These are phyloP conservation scores for Lachnellula suecica DNA, from an alignment of 2,329 filamentous ascomycete species.

Conservation along the genomic window DNA sequence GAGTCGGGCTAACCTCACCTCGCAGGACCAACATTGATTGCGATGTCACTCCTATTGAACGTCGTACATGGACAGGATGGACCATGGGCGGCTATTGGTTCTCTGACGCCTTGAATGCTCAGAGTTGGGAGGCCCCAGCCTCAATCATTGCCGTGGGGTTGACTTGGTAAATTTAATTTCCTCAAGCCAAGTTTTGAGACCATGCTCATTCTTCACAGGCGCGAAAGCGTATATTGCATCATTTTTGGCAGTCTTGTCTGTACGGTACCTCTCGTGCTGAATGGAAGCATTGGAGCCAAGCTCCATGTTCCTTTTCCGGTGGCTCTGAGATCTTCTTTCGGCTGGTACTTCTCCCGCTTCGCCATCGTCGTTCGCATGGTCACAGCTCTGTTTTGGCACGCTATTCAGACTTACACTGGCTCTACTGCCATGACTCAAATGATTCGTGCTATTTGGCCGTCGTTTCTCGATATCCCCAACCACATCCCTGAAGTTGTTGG, in stretches of 20 bases:
- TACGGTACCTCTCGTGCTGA: slow-evolving; percentile 48
- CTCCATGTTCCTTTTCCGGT: slow-evolving; percentile 47
- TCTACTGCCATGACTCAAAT: slow-evolving; percentile 39
- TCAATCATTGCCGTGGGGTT: slow-evolving; percentile 46
- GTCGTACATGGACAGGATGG: slow-evolving; percentile 43
- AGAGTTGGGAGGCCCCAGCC: slow-evolving; percentile 44
- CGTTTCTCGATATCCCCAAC: slow-evolving; percentile 50
- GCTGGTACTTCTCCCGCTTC: slow-evolving; percentile 42
- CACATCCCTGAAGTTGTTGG: slow-evolving; percentile 47
- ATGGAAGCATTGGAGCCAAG: slow-evolving; percentile 46
- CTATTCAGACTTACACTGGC: slow-evolving; percentile 30
- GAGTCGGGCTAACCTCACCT: not conserved
- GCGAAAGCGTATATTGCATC: slow-evolving; percentile 37
- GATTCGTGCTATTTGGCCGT: slow-evolving; percentile 52
- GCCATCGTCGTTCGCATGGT: slow-evolving; percentile 38
- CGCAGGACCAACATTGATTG: slow-evolving; percentile 43
- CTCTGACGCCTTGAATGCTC: slow-evolving; percentile 43
- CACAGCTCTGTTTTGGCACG: slow-evolving; percentile 31
- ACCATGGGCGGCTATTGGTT: slow-evolving; percentile 46
- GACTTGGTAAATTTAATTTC: slow-evolving; percentile 36
- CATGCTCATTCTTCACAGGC: slow-evolving; percentile 5
- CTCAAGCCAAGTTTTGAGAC: not conserved
- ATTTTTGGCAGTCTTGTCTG: slow-evolving; percentile 58
- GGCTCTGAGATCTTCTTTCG: slow-evolving; percentile 42
- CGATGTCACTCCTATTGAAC: slow-evolving; percentile 44